Evolutionary conservation across 1,284 basidiomycete species (phyloP).

Genomic region (Ganoderma sp.): DNA sequence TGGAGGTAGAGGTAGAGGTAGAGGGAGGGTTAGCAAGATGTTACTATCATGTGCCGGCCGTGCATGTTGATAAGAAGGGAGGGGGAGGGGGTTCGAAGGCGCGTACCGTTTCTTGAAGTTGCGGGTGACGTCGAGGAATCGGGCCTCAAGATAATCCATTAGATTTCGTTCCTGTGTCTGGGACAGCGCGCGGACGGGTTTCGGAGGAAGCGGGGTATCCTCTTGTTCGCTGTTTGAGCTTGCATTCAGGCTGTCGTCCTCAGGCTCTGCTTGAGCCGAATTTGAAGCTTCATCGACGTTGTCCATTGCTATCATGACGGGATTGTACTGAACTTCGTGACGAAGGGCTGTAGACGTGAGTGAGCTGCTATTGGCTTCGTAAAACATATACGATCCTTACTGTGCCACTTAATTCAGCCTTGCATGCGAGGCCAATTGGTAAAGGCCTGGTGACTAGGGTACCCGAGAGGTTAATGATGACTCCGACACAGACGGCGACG

Average conservation of each 20-base stretch:
- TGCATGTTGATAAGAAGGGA: too few relatives aligned
- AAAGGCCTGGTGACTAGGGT: neutral
- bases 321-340: neutral
- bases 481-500: neutral
- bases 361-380: neutral
- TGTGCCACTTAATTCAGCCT: neutral
- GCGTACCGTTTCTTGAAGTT: constrained; percentile 75
- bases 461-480: too few relatives aligned
- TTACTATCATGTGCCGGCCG: neutral
- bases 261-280: neutral
- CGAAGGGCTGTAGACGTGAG: neutral
- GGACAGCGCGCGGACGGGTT: constrained; percentile 12
- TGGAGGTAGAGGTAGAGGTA: neutral
- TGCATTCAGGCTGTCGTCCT: neutral
- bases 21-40: neutral
- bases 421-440: neutral
- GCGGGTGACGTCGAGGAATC: constrained; percentile 65
- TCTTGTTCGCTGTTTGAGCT: neutral
- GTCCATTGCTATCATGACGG: neutral
- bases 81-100: neutral
- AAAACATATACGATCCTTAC: neutral
- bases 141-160: constrained; percentile 65
- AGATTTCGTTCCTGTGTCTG: constrained; percentile 64
- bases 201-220: neutral
- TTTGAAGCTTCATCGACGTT: neutral